Evolutionary conservation across 148 eudicot species (phyloP), one percentile per base, ranked within the genome.

Genomic region (Silene uniflora): DNA sequence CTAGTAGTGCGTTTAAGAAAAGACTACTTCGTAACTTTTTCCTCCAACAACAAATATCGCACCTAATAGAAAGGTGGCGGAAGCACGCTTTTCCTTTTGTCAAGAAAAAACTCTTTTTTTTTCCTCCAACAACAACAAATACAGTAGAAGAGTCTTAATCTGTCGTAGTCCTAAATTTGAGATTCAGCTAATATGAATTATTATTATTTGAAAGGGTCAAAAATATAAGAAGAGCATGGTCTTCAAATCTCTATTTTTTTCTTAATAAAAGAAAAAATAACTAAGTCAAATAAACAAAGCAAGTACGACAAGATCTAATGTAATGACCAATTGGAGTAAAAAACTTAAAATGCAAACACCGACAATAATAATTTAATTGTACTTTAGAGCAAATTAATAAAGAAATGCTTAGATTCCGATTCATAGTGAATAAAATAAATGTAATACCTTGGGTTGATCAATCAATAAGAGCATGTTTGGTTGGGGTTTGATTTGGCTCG

Each of bases 281-380:
- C 0, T 0, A 52, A 16, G 56, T 52, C 56, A 52, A 25, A 24
- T 62, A 62, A 62, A 62, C 35, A 25, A 62, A 25, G 18, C 29
- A 10, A 23, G 35, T 25, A 23, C 6, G 67, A 62, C 35, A 62
- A 62, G 67, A 62, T 62, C 67, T 62, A 62, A 0, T 5, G 32
- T 23, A 62, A 7, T 52, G 56, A 52, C 56, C 56, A 52, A 52
- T 52, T 12, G 17, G 56, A 52, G 17, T 52, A 13, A 2, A 52
- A 52, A 52, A 39, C 9, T 61, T 7, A 61, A 69, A 17, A 46
- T 47, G 55, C 72, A 46, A 42, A 69, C 72, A 69, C 72, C 72
- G 72, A 69, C 72, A 11, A 69, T 69, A 44, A 46, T 69, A 19
- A 6, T 39, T 7, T 7, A 39, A 42, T 22, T 24, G 62, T 59